Evolutionary conservation across 768 basidiomycete species (phyloP).

Genomic region (Boletus rubropictus): DNA sequence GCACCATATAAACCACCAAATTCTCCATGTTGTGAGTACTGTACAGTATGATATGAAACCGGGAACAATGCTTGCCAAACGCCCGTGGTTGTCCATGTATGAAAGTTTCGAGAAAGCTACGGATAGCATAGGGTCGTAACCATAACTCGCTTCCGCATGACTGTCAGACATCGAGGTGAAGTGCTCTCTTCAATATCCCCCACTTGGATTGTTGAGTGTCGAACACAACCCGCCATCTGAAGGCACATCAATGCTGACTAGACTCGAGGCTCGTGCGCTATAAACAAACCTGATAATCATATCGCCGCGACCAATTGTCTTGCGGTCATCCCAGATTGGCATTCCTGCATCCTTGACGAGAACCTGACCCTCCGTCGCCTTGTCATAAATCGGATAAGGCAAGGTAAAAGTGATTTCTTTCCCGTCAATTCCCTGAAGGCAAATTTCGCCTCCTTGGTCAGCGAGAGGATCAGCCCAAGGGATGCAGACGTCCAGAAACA

Average conservation of each 20-base stretch:
- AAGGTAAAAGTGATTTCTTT: constrained; percentile 45
- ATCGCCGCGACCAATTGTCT: constrained; percentile 53
- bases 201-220: constrained; percentile 29
- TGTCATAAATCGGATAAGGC: constrained; percentile 47
- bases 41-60: constrained; percentile 21
- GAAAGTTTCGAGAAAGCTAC: constrained; percentile 14
- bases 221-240: constrained; percentile 32
- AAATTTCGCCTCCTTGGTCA: constrained; percentile 43
- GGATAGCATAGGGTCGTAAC: constrained; percentile 20
- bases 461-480: constrained; percentile 49
- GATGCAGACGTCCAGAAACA: constrained; percentile 49
- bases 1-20: constrained; percentile 1
- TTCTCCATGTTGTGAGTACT: constrained; percentile 21
- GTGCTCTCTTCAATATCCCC: constrained; percentile 26
- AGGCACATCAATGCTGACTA: constrained; percentile 1
- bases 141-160: constrained; percentile 3
- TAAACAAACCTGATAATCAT: constrained; percentile 50
- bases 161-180: constrained; percentile 25
- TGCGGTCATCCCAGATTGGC: constrained; percentile 52
- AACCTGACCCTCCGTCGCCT: constrained; percentile 43
- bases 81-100: constrained; percentile 14
- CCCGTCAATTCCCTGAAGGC: constrained; percentile 55
- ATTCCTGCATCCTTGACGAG: constrained; percentile 61
- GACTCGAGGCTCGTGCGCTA: constrained; percentile 2
- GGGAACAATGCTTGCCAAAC: constrained; percentile 8